phyloP scores from a whole-genome alignment of 768 basidiomycete species.

The Collybia sordida region DNA sequence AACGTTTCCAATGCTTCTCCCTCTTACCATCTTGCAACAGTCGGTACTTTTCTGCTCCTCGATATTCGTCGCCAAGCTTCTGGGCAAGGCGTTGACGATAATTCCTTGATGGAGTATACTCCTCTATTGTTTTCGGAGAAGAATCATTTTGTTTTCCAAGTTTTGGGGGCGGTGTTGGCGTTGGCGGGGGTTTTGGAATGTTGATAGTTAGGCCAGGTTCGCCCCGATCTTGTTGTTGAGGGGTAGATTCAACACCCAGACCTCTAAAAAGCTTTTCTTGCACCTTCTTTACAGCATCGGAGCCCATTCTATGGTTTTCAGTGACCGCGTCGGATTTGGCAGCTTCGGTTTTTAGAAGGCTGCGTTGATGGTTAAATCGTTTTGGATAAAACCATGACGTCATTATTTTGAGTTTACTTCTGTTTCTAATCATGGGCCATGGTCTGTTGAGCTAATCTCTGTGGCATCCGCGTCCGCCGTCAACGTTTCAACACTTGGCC shows the following conservation, averaged over 20 bases:
- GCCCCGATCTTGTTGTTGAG: conserved; percentile 14
- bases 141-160: conserved; percentile 36
- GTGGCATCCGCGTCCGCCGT: no score
- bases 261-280: conserved; percentile 73
- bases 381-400: no score
- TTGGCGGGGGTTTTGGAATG: conserved; percentile 56
- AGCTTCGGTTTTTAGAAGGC: no score
- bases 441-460: no score
- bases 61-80: conserved; percentile 68
- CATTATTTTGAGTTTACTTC: no score
- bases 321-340: no score
- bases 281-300: conserved; percentile 55
- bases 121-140: conserved; percentile 27
- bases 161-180: conserved; percentile 48
- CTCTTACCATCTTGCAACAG: conserved; percentile 80
- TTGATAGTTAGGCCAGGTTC: conserved; percentile 57
- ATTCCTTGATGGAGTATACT: conserved; percentile 19
- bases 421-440: no score
- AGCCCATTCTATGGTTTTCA: conserved; percentile 29
- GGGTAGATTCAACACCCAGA: conserved; percentile 24
- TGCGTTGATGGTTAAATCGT: no score
- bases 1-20: conserved; percentile 94
- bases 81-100: conserved; percentile 69
- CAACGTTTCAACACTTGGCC: no score
- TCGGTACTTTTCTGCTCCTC: conserved; percentile 80